These are phyloP conservation scores for Flagelloscypha sp. DNA, from an alignment of 768 basidiomycete genomes.

Conservation along the genomic window DNA sequence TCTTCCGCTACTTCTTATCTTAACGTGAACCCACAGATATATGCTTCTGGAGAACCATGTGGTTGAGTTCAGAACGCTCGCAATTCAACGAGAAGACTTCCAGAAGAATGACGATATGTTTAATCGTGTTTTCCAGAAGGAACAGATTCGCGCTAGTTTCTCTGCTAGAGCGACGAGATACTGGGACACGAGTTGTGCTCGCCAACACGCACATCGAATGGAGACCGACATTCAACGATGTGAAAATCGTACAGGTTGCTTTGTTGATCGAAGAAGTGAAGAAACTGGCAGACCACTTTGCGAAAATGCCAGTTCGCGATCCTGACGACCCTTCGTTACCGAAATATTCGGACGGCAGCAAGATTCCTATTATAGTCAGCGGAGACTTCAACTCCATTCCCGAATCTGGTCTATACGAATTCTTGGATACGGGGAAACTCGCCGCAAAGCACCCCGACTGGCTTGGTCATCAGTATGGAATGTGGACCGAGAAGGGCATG, in stretches of 20 bases:
- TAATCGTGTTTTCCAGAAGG: constrained; percentile 92
- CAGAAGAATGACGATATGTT: constrained; percentile 99
- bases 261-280: constrained; percentile 88
- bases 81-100: constrained; percentile 88
- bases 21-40: constrained; percentile 45
- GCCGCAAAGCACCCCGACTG: constrained; percentile 83
- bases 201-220: constrained; percentile 90
- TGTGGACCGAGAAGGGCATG: constrained; percentile 85
- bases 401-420: constrained; percentile 85
- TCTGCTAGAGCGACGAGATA: constrained; percentile 78
- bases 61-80: constrained; percentile 87
- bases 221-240: constrained; percentile 89
- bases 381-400: constrained; percentile 96
- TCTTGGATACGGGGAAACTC: constrained; percentile 64
- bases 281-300: constrained; percentile 80
- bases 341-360: constrained; percentile 70
- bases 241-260: constrained; percentile 95
- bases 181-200: constrained; percentile 82
- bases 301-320: constrained; percentile 53
- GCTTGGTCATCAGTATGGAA: constrained; percentile 83
- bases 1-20: constrained; percentile 4
- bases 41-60: constrained; percentile 88
- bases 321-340: too few species aligned
- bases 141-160: constrained; percentile 86
- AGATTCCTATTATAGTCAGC: constrained; percentile 86